Evolutionary conservation across 148 eudicot species (phyloP), one percentile per base, ranked within the genome.

Genomic region (Cornus suecica): DNA sequence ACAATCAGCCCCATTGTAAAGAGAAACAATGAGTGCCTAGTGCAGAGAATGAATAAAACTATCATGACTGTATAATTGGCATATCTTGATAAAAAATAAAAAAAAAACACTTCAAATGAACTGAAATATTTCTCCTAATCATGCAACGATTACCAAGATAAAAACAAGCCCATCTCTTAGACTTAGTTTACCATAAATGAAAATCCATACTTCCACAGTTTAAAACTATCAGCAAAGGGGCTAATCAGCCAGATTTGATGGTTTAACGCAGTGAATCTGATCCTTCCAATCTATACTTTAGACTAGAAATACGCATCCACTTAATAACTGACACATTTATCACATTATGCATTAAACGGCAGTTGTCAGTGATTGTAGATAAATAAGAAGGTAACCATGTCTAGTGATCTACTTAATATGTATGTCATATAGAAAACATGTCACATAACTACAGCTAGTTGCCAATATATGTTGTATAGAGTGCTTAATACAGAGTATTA

Each of bases 1-100:
- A 74, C 52, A 77, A 52, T 58, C 63, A 68, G 52, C 78, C 84
- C 65, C 66, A 65, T 34, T 26, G 28, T 20, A 48, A 73, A 71
- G 24, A 71, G 69, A 63, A 67, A 65, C 70, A 64, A 28, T 14
- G 14, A 64, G 27, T 9, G 54, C 79, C 62, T 37, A 32, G 5
- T 51, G 34, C 22, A 76, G 29, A 24, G 6, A 32, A 54, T 37
- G 42, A 37, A 16, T 15, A 72, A 23, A 73, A 73, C 23, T n/a
- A n/a, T n/a, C n/a, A n/a, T n/a, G n/a, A n/a, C n/a, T n/a, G n/a
- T n/a, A n/a, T n/a, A n/a, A n/a, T n/a, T n/a, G n/a, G n/a, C n/a
- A n/a, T n/a, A n/a, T n/a, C n/a, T n/a, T n/a, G n/a, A n/a, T n/a
- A n/a, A n/a, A n/a, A n/a, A n/a, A n/a, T n/a, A n/a, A n/a, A n/a